Base-by-base conservation (phyloP, 1,284 basidiomycete species). In the Veloporphyrellus conicus region DNA sequence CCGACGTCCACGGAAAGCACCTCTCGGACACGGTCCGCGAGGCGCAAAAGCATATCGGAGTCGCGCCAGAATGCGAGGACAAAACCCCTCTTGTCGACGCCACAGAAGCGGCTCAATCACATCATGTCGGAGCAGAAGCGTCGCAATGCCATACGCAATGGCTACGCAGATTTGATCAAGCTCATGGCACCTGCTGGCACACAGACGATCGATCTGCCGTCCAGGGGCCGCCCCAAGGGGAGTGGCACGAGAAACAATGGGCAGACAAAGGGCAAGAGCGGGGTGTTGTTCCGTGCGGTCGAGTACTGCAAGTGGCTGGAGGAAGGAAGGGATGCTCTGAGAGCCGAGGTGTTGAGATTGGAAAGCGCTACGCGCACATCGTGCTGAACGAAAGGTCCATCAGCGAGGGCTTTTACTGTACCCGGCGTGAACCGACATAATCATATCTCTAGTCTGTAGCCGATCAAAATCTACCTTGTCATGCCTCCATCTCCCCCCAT, bases 91-190 rank as follows among this genome's bases (percentile, higher is more conserved):
- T 75, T 93, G 19, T 87, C 88, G 9, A 84, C 82, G 9, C 89
- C 88, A 0, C 90, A 93, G 64, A 93, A 93, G 66, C 81, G 91
- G 23, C 80, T 91, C n/a, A 93, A 93, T 65, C 90, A 93, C 70
- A 93, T 93, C 71, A 84, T 91, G 74, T 90, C 87, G 11, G 90
- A 93, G 69, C 91, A 93, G 68, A 92, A 91, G 66, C 82, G 90
- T 3, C 79, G 90, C 3, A 91, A 92, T 53, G 88, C 90, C 40
- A 93, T 93, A 56, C 81, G 90, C 29, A 86, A 91, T 53, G 91
- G 90, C 10, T 93, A 93, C 69, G 85, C 90, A 12, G 81, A 89
- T 60, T 71, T 93, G 35, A 90, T 89, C 29, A 70, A 82, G 0
- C 73, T 92, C 23, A 79, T 92, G 43, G 83, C 89, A 0, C 84